Evolutionary conservation across 2,329 filamentous ascomycete species (phyloP).

Genomic region (Stemphylium lycopersici): DNA sequence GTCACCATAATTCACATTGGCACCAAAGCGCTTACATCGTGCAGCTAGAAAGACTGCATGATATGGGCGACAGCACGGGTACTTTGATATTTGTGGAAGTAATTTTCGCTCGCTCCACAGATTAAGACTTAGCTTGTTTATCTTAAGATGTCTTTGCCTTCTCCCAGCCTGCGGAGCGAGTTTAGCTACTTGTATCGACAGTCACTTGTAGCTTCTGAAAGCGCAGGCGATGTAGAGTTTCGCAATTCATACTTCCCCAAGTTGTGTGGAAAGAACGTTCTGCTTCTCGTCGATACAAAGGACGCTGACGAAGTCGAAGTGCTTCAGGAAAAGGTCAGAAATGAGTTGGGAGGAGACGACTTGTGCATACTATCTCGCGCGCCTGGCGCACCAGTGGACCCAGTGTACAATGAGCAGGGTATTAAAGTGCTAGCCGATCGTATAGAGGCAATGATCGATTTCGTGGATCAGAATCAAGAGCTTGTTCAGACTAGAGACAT

Average conservation of each 20-base stretch:
- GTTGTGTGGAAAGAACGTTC: not conserved
- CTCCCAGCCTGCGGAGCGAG: not conserved
- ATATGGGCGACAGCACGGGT: not conserved
- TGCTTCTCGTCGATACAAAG: not conserved
- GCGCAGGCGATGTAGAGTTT: not conserved
- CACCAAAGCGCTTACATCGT: too few relatives aligned
- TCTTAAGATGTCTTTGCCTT: not conserved
- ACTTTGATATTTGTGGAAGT: not conserved
- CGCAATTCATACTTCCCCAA: not conserved
- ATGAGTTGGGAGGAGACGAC: not conserved
- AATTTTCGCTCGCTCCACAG: not conserved
- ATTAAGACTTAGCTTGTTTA: not conserved
- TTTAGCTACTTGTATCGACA: not conserved
- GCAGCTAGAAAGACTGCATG: not conserved
- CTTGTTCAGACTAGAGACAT: not conserved
- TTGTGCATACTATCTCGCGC: not conserved
- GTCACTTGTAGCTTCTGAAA: not conserved
- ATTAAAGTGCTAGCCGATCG: not conserved
- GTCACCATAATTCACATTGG: too few relatives aligned
- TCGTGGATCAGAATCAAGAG: not conserved
- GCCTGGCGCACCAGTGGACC: not conserved
- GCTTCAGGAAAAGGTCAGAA: not conserved
- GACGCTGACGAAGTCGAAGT: not conserved
- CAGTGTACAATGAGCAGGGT: not conserved
- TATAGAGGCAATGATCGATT: not conserved